Evolutionary conservation across 805 yeast genomes (phyloP).

Genomic region (Saccharomycopsis lassenensis): DNA sequence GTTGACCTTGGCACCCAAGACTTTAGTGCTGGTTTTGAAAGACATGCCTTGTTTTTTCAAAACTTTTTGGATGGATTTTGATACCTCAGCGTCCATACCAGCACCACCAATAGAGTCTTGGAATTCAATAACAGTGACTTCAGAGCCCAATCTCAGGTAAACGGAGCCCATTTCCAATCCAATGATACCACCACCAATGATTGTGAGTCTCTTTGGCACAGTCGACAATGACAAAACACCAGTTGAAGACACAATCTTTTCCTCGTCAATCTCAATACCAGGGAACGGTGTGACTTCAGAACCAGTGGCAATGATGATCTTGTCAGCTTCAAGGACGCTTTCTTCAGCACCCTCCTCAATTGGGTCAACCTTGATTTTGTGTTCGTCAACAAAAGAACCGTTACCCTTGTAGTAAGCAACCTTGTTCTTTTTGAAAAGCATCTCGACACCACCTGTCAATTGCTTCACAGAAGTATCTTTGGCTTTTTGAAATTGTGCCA

Average conservation of each 20-base stretch:
- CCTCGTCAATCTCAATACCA: slow-evolving; percentile 92
- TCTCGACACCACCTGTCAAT: slow-evolving; percentile 88
- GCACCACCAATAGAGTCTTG: slow-evolving; percentile 81
- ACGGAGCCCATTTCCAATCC: slow-evolving; percentile 99
- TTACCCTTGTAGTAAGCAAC: slow-evolving; percentile 90
- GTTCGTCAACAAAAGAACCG: slow-evolving; percentile 79
- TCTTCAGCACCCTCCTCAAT: slow-evolving; percentile 73
- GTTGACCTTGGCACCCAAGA: slow-evolving; percentile 71
- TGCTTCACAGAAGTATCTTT: slow-evolving; percentile 85
- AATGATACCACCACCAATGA: slow-evolving; percentile 99
- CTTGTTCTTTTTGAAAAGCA: slow-evolving; percentile 90
- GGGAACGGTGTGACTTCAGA: slow-evolving; percentile 99
- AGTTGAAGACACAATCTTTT: slow-evolving; percentile 92
- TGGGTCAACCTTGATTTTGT: slow-evolving; percentile 69
- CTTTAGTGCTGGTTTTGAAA: slow-evolving; percentile 89
- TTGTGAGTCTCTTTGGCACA: slow-evolving; percentile 82
- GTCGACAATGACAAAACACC: slow-evolving; percentile 80
- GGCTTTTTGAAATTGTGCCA: slow-evolving; percentile 75
- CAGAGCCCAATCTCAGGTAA: slow-evolving; percentile 87
- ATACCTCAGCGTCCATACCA: slow-evolving; percentile 94
- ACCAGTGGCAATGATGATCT: slow-evolving; percentile 94
- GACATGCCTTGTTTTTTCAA: slow-evolving; percentile 91
- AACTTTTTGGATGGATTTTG: slow-evolving; percentile 81
- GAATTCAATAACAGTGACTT: slow-evolving; percentile 92
- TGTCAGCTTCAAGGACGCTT: slow-evolving; percentile 62